Evolutionary conservation across 345 rosid species (phyloP), one percentile per base, ranked within the genome.

Genomic region (Punica granatum): DNA sequence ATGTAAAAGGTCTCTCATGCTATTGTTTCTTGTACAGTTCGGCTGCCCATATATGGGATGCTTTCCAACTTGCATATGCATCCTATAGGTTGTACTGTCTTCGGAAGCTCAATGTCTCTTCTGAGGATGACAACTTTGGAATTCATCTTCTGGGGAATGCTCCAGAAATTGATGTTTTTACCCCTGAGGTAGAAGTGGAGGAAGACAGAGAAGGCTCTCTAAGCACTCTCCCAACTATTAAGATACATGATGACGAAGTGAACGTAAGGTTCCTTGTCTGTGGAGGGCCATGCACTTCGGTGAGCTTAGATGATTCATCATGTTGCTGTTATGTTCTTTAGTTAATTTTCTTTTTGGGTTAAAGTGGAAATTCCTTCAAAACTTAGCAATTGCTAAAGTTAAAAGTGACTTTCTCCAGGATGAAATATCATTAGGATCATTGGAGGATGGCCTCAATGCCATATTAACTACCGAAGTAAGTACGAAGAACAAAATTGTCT

Each of bases 381-480:
- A 56, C 32, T 18, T 51, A 56, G 19, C 60, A 41, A 10, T 63
- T 37, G 26, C 43, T 63, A 39, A 37, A 36, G 31, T 37, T 60
- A n/a, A 37, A 41, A 36, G 43, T 28, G 39, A 34, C 49, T 68
- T 44, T 46, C n/a, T 42, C 8, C 46, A 82, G 84, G 83, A 82
- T 62, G 76, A 81, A 23, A 65, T 63, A 11, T 69, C 70, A 33
- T 70, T 75, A 67, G 73, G 54, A 60, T 76, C 73, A 12, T 69
- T 82, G 74, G 86, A 75, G 78, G 78, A 75, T 59, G 86, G 86
- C 34, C 75, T 82, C 65, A 82, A 69, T 66, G 86, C 86, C 72
- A 76, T 82, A 51, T 72, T 82, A 65, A 75, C 75, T 44, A 75
- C 78, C 28, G 86, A 82, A 70, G 86, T 82, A 63, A 75, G 84